These are phyloP conservation scores for Trichoderma koningii DNA, from an alignment of 2,329 filamentous ascomycete genomes.

Conservation along the genomic window DNA sequence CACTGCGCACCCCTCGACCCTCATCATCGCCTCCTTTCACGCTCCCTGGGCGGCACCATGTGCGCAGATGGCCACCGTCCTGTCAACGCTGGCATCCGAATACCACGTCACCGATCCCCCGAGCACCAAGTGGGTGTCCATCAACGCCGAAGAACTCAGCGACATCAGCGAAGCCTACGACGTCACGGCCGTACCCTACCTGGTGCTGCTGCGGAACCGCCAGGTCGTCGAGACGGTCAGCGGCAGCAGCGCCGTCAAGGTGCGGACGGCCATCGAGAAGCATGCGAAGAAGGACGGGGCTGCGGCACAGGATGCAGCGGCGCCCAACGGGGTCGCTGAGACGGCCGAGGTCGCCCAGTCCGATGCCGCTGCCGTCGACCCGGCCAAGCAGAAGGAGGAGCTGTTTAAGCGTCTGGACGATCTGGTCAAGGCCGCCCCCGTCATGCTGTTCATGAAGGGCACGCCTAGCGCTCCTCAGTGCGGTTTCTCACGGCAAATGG, in stretches of 20 bases:
- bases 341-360: conserved; percentile 49
- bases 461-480: conserved; percentile 85
- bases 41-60: conserved; percentile 96
- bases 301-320: conserved; percentile 40
- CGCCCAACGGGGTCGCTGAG: conserved; percentile 42
- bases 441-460: conserved; percentile 99
- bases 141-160: conserved; percentile 93
- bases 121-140: conserved; percentile 77
- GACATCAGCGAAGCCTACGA: conserved; percentile 92
- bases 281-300: conserved; percentile 59
- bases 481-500: conserved; percentile 89
- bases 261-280: conserved; percentile 81
- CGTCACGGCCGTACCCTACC: conserved; percentile 89
- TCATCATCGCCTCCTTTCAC: conserved; percentile 90
- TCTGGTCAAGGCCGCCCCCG: conserved; percentile 89
- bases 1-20: conserved; percentile 66
- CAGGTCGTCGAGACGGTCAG: conserved; percentile 81
- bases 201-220: conserved; percentile 77
- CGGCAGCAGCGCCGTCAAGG: conserved; percentile 84
- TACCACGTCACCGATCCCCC: conserved; percentile 70
- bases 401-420: conserved; percentile 77
- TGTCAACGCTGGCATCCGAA: conserved; percentile 81
- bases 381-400: conserved; percentile 74
- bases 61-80: conserved; percentile 86
- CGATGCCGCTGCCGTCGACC: conserved; percentile 45